phyloP scores from a whole-genome alignment of 768 basidiomycete genomes.

The Rhizopogon vinicolor region DNA sequence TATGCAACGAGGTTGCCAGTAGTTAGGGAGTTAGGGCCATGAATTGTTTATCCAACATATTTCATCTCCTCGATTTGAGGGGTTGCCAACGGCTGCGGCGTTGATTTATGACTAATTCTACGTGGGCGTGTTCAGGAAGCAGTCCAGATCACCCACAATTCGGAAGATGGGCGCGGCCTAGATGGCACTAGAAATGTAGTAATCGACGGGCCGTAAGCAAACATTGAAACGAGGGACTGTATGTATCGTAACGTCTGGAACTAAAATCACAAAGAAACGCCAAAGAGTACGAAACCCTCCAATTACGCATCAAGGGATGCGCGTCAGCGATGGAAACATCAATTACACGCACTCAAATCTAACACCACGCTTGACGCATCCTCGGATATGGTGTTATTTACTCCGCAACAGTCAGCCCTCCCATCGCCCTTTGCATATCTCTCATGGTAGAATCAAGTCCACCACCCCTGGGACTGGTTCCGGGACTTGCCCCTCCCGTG shows the following conservation, averaged over 20 bases:
- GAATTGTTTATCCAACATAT: neutral
- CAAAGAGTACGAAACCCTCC: slow-evolving; percentile 15
- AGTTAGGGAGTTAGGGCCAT: neutral
- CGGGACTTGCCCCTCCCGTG: slow-evolving; percentile 27
- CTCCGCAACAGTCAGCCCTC: slow-evolving; percentile 69
- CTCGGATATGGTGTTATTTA: slow-evolving; percentile 28
- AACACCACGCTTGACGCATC: neutral
- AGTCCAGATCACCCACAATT: neutral
- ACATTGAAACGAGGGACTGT: slow-evolving; percentile 19
- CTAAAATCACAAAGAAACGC: slow-evolving; percentile 8
- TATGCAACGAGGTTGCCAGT: slow-evolving; percentile 10
- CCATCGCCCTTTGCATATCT: slow-evolving; percentile 74
- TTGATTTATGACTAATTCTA: neutral
- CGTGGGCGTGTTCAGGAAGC: neutral
- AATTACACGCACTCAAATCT: slow-evolving; percentile 12
- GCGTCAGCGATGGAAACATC: slow-evolving; percentile 15
- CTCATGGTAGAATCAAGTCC: slow-evolving; percentile 55
- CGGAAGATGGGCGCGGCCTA: neutral
- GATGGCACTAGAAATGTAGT: slow-evolving; percentile 16
- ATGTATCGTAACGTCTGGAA: slow-evolving; percentile 13
- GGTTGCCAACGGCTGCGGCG: neutral
- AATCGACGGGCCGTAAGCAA: slow-evolving; percentile 13
- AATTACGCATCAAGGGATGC: slow-evolving; percentile 16
- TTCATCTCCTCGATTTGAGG: neutral
- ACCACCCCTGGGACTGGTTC: slow-evolving; percentile 20